Evolutionary conservation across 768 basidiomycete species (phyloP), one percentile per base, ranked within the genome.

Genomic region (Trametes meyenii): DNA sequence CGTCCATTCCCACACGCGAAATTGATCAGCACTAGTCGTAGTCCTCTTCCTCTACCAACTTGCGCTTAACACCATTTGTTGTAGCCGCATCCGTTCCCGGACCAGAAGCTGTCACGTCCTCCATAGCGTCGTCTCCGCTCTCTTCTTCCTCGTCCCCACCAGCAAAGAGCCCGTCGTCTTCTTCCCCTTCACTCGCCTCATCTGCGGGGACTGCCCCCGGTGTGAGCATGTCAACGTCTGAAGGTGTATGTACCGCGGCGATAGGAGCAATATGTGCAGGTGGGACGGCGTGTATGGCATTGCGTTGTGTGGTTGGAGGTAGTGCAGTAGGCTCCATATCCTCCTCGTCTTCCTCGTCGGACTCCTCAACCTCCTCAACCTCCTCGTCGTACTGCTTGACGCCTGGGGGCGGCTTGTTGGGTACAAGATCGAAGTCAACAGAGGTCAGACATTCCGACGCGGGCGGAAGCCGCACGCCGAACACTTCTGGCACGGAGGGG

Each of bases 41-140:
- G 69, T 94, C 92, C 64, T 94, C 91, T 67, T 92, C 92, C 70
- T 94, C 92, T 2, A 92, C 87, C 50, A 93, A 75, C 72, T 92
- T 92, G 42, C 92, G 81, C 71, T 90, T 92, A 51, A 85, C 77
- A 23, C 88, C 90, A 61, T 87, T 87, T 36, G 67, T 50, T 1
- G 66, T 60, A 3, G 64, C 64, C 2, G 43, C 55, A 10, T 74
- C 68, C n/a, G 81, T 78, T 7, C 75, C 77, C 43, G 56, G 48
- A 8, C 75, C 77, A 44, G 76, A 68, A 2, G 85, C 82, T 23
- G 74, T 83, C 3, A 90, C 84, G 62, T 92, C 89, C 65, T 91
- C 90, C 90, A 92, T 92, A 2, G 79, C 86, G 58, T 92, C 92
- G 61, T 82, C 82, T 21, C 72, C 83, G 16, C 81, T 81, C 39